Conservation (phyloP, 768 basidiomycete species). For the Pisolithus tinctorius region DNA sequence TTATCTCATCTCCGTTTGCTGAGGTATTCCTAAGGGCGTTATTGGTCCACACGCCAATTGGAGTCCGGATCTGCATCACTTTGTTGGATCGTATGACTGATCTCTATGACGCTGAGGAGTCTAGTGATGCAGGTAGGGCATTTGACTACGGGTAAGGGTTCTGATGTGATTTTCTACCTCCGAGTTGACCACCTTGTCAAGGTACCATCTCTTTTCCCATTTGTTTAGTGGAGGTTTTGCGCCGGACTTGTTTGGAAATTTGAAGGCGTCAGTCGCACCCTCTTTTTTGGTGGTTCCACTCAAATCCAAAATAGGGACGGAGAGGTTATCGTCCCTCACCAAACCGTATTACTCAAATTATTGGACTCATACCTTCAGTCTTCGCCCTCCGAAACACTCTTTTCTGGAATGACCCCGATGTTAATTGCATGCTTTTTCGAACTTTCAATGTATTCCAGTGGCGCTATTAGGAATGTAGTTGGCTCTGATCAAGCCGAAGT, state of each 20-base stretch:
- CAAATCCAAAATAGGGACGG: slow-evolving; percentile 38
- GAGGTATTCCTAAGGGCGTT: slow-evolving; percentile 31
- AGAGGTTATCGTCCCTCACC: slow-evolving; percentile 77
- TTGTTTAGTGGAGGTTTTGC: slow-evolving; percentile 56
- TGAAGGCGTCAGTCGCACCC: slow-evolving; percentile 47
- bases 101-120: slow-evolving; percentile 62
- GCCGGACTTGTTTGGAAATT: slow-evolving; percentile 51
- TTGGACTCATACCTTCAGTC: slow-evolving; percentile 79
- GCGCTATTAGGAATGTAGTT: slow-evolving; percentile 44
- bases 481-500: slow-evolving; percentile 17
- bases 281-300: slow-evolving; percentile 3
- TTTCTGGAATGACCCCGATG: slow-evolving; percentile 47
- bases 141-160: slow-evolving; percentile 68
- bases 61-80: slow-evolving; percentile 57
- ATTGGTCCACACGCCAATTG: slow-evolving; percentile 46
- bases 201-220: slow-evolving; percentile 60
- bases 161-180: not conserved
- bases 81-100: slow-evolving; percentile 69
- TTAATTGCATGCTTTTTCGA: slow-evolving; percentile 55
- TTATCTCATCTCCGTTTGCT: slow-evolving; percentile 7
- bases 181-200: slow-evolving; percentile 22
- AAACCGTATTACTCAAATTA: slow-evolving; percentile 82
- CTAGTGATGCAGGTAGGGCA: slow-evolving; percentile 54
- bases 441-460: slow-evolving; percentile 53
- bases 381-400: slow-evolving; percentile 30